These are phyloP conservation scores for Inga leiocalycina DNA, from an alignment of 306 rosid genomes.

Conservation along the genomic window DNA sequence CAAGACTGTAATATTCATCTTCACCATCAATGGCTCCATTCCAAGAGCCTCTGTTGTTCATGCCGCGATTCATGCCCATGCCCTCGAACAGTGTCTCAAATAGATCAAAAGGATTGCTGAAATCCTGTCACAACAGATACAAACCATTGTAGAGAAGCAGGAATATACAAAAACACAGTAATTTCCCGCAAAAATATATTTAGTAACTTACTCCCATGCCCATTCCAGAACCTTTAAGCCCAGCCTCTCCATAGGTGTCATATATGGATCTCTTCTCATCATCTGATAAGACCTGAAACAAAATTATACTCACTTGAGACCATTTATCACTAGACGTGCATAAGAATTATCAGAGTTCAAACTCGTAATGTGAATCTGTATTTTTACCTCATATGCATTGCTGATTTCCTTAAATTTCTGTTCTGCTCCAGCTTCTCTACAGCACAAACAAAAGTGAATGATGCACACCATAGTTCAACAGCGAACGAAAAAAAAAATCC, in stretches of 20 bases:
- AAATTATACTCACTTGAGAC: conserved; percentile 27
- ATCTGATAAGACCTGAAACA: conserved; percentile 88
- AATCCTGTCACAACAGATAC: conserved; percentile 44
- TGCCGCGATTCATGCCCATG: conserved; percentile 53
- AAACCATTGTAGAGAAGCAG: conserved; percentile 22
- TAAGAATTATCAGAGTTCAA: conserved; percentile 28
- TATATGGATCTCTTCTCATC: conserved; percentile 88
- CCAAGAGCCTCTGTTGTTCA: conserved; percentile 47
- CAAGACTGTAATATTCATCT: conserved; percentile 81
- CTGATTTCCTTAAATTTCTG: conserved; percentile 89
- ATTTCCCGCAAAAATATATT: conserved; percentile 28
- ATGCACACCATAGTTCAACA: conserved; percentile 12
- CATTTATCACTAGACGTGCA: conserved; percentile 12
- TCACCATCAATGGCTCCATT: conserved; percentile 54
- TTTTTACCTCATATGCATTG: conserved; percentile 90
- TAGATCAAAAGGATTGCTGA: conserved; percentile 52
- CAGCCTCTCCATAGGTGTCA: conserved; percentile 96
- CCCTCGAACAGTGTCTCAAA: conserved; percentile 55
- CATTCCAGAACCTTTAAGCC: conserved; percentile 88
- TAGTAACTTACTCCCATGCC: conserved; percentile 81
- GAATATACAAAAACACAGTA: conserved; percentile 5
- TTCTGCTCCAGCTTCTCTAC: conserved; percentile 91
- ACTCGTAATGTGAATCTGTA: conserved; percentile 7
- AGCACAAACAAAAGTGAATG: conserved; percentile 38
- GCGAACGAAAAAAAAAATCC: conserved; percentile 13